phyloP scores from a whole-genome alignment of 2,329 filamentous ascomycete genomes.

The Bipolaris gigantea region DNA sequence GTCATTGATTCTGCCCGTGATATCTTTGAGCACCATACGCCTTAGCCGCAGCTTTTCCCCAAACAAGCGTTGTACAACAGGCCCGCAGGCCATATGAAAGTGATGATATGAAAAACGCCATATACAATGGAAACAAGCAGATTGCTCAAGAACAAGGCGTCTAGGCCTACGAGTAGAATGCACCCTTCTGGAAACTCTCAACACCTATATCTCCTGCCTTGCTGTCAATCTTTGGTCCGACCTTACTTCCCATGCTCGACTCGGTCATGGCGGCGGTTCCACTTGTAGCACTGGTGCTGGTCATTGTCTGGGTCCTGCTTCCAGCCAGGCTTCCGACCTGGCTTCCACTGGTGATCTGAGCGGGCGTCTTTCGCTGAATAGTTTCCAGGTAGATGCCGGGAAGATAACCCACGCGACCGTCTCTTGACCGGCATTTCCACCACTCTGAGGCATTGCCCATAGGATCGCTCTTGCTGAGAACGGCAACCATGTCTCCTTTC shows the following conservation, averaged over 20 bases:
- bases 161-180: constrained; percentile 62
- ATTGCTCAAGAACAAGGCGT: constrained; percentile 6
- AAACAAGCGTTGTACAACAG: constrained; percentile 19
- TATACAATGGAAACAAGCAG: constrained; percentile 16
- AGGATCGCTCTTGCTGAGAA: constrained; percentile 89
- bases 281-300: constrained; percentile 47
- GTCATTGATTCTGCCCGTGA: constrained; percentile 6
- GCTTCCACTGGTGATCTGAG: constrained; percentile 49
- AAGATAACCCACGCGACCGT: constrained; percentile 88
- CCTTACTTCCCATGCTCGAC: constrained; percentile 29
- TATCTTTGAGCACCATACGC: constrained; percentile 19
- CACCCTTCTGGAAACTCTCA: constrained; percentile 72
- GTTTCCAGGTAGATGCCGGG: constrained; percentile 87
- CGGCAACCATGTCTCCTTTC: constrained; percentile 94
- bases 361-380: constrained; percentile 61
- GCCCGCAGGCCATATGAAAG: constrained; percentile 2
- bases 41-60: constrained; percentile 26
- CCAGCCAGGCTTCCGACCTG: constrained; percentile 47
- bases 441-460: constrained; percentile 91
- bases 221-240: constrained; percentile 54
- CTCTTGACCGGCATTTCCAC: constrained; percentile 92
- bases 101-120: constrained; percentile 2
- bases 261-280: constrained; percentile 51
- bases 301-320: constrained; percentile 60
- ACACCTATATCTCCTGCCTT: constrained; percentile 67